Base-by-base conservation (phyloP, 73 alveolate genomes). In the Paraurostyla sp. region DNA sequence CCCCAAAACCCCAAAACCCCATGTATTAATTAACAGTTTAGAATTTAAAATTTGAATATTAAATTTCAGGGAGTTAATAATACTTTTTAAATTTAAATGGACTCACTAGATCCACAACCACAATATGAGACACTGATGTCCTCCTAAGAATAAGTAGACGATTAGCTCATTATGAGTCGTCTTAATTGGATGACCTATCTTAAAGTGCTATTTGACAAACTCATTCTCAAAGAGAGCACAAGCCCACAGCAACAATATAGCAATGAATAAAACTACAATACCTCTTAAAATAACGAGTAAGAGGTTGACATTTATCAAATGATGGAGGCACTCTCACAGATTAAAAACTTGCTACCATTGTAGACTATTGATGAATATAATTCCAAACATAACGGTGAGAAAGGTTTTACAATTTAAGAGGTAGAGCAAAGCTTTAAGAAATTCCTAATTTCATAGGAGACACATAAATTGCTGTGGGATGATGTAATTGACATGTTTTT, bases 131-230 rank as follows among this genome's bases (percentile, higher is more conserved):
- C 82, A 15, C 38, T 65, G 0, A 38, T 65, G 56, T 65, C 82
- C 13, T n/a, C n/a, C n/a, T n/a, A n/a, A n/a, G 82, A 56, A 30
- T 56, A 65, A 38, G 82, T 58, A 2, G 82, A 65, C 2, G 86
- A 73, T 45, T 29, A 42, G 20, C 33, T 73, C 6, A 49, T 73
- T 51, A 73, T 73, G 86, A 73, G 86, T 32, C 69, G 86, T 3
- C 51, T 73, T 13, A 73, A 73, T 36, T 73, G 86, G 86, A 73
- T 73, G 71, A 73, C 86, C 23, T 73, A 73, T 71, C 52, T 73
- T 1, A 73, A 73, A 73, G 65, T 73, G 56, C 86, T 73, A 7
- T 73, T 73, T 48, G 86, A 73, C 29, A 73, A 73, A 73, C 20
- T 73, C 11, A 73, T 9, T 3, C 23, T 25, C 7, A 22, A 2